These are phyloP conservation scores for Candida stauntonica DNA, from an alignment of 805 yeast species.

Conservation along the genomic window DNA sequence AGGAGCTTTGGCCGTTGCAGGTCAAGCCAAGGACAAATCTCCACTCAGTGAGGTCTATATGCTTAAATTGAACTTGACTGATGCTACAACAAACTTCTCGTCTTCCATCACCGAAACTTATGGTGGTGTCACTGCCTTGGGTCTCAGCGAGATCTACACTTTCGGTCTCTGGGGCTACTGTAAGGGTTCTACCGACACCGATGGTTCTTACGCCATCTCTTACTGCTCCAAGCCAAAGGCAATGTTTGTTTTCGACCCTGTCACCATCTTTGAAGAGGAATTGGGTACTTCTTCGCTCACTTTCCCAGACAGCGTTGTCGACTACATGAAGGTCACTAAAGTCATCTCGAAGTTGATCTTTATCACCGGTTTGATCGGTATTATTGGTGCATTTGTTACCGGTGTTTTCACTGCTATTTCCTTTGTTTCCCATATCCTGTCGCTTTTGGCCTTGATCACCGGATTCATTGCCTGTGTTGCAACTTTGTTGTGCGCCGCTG, in stretches of 20 bases:
- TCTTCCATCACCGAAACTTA: not conserved
- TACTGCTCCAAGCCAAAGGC: slow-evolving; percentile 53
- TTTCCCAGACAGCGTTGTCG: slow-evolving; percentile 51
- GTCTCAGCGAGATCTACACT: slow-evolving; percentile 44
- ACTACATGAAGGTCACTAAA: slow-evolving; percentile 42
- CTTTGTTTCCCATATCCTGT: slow-evolving; percentile 42
- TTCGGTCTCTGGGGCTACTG: slow-evolving; percentile 68
- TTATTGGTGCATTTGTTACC: slow-evolving; percentile 39
- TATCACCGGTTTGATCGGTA: slow-evolving; percentile 45
- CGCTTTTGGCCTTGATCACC: slow-evolving; percentile 41
- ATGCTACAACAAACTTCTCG: slow-evolving; percentile 5
- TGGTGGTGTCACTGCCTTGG: slow-evolving; percentile 22
- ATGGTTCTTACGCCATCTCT: slow-evolving; percentile 30
- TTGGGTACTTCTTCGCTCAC: slow-evolving; percentile 24
- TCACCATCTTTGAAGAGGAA: slow-evolving; percentile 28
- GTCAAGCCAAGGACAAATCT: slow-evolving; percentile 39
- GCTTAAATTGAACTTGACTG: slow-evolving; percentile 42
- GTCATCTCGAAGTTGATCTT: slow-evolving; percentile 55
- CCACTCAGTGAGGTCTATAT: slow-evolving; percentile 44
- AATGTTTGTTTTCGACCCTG: slow-evolving; percentile 55
- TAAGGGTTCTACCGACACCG: slow-evolving; percentile 30
- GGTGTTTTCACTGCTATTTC: slow-evolving; percentile 42
- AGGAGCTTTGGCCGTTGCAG: slow-evolving; percentile 47
- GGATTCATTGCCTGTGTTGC: slow-evolving; percentile 38
- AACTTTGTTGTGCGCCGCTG: slow-evolving; percentile 43